Evolutionary conservation across 2,329 filamentous ascomycete species (phyloP).

Genomic region (Hypoxylon rubiginosum): DNA sequence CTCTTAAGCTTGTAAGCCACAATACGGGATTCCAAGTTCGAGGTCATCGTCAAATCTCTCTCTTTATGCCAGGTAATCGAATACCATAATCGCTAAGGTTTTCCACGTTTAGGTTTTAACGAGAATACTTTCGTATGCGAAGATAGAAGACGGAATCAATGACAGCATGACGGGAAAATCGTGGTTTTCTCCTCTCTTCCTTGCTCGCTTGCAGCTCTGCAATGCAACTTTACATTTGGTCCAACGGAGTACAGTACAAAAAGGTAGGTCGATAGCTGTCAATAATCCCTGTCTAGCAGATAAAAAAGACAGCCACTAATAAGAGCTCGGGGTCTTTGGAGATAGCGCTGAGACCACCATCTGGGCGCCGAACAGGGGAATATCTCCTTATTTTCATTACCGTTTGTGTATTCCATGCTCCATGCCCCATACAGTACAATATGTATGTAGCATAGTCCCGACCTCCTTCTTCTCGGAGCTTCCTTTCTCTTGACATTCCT

Average conservation of each 20-base stretch:
- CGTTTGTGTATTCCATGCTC: conserved; percentile 16
- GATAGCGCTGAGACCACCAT: conserved; percentile 39
- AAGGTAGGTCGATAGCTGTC: conserved; percentile 36
- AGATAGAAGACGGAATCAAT: conserved; percentile 22
- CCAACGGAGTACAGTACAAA: conserved; percentile 20
- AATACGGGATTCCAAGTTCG: neutral
- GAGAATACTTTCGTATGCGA: conserved; percentile 29
- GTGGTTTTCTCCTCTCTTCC: conserved; percentile 11
- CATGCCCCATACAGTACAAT: conserved; percentile 39
- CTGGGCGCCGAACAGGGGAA: conserved; percentile 31
- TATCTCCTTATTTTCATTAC: conserved; percentile 35
- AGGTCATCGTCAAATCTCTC: conserved; percentile 4
- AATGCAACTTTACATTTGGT: neutral
- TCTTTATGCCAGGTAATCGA: neutral
- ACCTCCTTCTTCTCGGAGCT: conserved; percentile 27
- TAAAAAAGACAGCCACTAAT: conserved; percentile 35
- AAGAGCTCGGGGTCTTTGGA: conserved; percentile 28
- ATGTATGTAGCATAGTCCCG: conserved; percentile 33
- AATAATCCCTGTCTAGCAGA: conserved; percentile 37
- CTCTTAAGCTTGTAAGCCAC: neutral
- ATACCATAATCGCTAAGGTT: conserved; percentile 26
- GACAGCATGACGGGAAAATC: conserved; percentile 20
- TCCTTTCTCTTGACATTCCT: conserved; percentile 40
- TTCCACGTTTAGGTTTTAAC: conserved; percentile 33
- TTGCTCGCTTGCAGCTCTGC: neutral